Evolutionary conservation across 768 basidiomycete genomes (phyloP), one percentile per base, ranked within the genome.

Genomic region (Tricholoma hemisulphureum): DNA sequence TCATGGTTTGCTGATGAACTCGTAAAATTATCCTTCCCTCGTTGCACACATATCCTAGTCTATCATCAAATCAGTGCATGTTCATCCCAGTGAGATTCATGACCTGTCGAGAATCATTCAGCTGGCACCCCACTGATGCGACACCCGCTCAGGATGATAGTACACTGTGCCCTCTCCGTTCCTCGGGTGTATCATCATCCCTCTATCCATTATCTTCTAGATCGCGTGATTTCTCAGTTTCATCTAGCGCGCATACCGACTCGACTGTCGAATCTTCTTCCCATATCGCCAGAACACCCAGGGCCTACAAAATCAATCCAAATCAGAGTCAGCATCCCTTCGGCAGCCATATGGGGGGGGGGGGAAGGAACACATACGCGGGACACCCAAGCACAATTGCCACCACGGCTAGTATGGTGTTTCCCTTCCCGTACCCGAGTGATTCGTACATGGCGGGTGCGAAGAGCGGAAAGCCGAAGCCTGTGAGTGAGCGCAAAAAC

Each of bases 381-480:
- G 88, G 87, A 59, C 83, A 82, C 14, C 88, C 88, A 13, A 91
- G 68, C 1, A 68, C 78, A 53, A 91, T 82, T 2, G 85, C 76
- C 1, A 80, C 61, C 8, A 66, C 77, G 0, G 88, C 88, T 6
- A 92, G 75, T 3, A 91, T 75, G 0, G 88, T 87, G 60, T 84
- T 71, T 7, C 86, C 87, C 58, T 84, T 87, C 0, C 89, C 90
- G 56, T 86, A 87, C 3, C 88, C 90, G 0, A 91, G 73, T 13
- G 74, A 72, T 1, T 74, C 68, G 69, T 82, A 91, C 83, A 91
- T 87, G 34, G 80, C 74, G 18, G 86, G 84, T 3, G 85, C 87
- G 62, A 92, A 92, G n/a, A 92, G 71, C 2, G 90, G 91, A 66
- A 93, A 91, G 1, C 80, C 84, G 53, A 89, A 91, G 0, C 90